Evolutionary conservation across 768 basidiomycete species (phyloP).

Genomic region (Termitomyces sp.): DNA sequence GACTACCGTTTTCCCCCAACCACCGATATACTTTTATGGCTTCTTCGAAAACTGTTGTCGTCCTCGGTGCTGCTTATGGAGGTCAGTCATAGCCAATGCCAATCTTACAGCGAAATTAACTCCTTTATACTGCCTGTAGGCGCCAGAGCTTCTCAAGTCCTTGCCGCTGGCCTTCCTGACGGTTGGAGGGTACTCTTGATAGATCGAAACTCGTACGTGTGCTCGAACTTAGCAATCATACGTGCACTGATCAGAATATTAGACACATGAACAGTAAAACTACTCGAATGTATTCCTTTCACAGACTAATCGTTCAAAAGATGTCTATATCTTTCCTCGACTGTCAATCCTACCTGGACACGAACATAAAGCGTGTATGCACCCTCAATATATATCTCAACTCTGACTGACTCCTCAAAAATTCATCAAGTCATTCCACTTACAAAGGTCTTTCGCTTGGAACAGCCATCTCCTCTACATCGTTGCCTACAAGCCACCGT

Average conservation of each 20-base stretch:
- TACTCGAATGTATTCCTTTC: background rate
- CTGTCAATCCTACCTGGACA: constrained; percentile 55
- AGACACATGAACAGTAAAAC: constrained; percentile 46
- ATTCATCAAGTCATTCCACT: constrained; percentile 50
- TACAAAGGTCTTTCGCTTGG: constrained; percentile 38
- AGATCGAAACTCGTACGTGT: constrained; percentile 55
- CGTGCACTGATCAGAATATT: background rate
- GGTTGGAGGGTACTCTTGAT: constrained; percentile 55
- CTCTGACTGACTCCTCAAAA: background rate
- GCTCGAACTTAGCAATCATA: background rate
- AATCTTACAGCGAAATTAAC: background rate
- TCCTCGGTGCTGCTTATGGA: constrained; percentile 30
- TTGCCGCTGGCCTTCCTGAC: constrained; percentile 44
- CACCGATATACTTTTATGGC: no score
- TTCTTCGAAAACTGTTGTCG: constrained; percentile 20
- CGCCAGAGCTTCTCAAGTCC: constrained; percentile 43
- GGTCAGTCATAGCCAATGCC: constrained; percentile 20
- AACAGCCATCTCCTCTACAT: constrained; percentile 25
- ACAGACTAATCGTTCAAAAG: constrained; percentile 16
- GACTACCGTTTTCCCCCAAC: background rate
- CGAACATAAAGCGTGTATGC: constrained; percentile 63
- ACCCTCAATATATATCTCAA: background rate
- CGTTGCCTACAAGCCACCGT: constrained; percentile 42
- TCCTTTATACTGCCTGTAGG: constrained; percentile 27
- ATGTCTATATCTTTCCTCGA: constrained; percentile 58